Percentiles rank a stretch among this genome's conserved stretches.
These are phyloP conservation scores for Comarum palustre DNA, from an alignment of 306 rosid species.

Conservation along the genomic window DNA sequence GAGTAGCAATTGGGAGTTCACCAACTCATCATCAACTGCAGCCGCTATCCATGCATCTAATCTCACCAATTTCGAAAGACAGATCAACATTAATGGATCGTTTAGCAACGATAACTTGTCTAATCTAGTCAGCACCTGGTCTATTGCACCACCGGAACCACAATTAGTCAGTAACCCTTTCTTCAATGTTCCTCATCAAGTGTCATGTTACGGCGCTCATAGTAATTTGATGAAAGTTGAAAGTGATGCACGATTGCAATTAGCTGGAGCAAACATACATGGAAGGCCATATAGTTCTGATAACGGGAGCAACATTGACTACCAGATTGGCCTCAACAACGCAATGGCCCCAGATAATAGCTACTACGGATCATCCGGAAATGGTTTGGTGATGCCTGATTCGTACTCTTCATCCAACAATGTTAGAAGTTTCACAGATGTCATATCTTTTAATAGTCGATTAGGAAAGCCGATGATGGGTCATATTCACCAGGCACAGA, in stretches of 20 bases:
- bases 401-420: slow-evolving; percentile 37
- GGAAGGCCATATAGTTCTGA: slow-evolving; percentile 27
- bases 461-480: slow-evolving; percentile 48
- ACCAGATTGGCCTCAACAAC: slow-evolving; percentile 37
- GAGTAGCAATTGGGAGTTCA: slow-evolving; percentile 49
- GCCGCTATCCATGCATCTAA: not conserved
- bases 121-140: slow-evolving; percentile 75
- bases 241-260: not conserved
- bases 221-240: slow-evolving; percentile 34
- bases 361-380: slow-evolving; percentile 37
- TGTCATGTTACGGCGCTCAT: slow-evolving; percentile 19
- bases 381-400: slow-evolving; percentile 25
- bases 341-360: slow-evolving; percentile 28
- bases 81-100: slow-evolving; percentile 29
- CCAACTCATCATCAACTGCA: slow-evolving; percentile 26
- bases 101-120: slow-evolving; percentile 44
- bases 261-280: slow-evolving; percentile 20
- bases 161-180: slow-evolving; percentile 39
- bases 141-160: slow-evolving; percentile 78
- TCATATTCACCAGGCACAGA: slow-evolving; percentile 39
- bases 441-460: slow-evolving; percentile 54
- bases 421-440: slow-evolving; percentile 54
- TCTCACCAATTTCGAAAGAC: slow-evolving; percentile 55
- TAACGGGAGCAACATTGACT: slow-evolving; percentile 29
- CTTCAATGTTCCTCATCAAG: slow-evolving; percentile 25